Evolutionary conservation across 176 grass and related monocot species (phyloP).

Genomic region (Otatea glauca): DNA sequence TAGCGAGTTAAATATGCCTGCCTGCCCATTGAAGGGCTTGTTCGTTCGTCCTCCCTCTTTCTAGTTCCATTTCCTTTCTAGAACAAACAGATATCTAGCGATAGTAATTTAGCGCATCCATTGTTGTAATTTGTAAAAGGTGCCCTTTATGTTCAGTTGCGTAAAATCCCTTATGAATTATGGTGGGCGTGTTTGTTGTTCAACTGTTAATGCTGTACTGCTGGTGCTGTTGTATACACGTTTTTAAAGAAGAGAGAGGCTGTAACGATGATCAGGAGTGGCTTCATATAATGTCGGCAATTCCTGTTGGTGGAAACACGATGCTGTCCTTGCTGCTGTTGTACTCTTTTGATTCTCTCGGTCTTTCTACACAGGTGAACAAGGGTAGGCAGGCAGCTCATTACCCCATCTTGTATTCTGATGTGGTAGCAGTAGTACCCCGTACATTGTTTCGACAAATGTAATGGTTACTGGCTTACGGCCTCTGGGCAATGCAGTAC

Average conservation of each 20-base stretch:
- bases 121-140: constrained; percentile 21
- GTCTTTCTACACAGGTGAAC: not conserved
- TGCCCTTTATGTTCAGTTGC: not conserved
- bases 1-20: constrained; percentile 3
- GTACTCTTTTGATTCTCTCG: not conserved
- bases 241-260: not conserved
- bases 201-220: not conserved
- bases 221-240: not conserved
- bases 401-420: not conserved
- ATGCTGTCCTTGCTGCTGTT: not conserved
- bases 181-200: not conserved
- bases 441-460: not conserved
- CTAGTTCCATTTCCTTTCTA: constrained; percentile 5
- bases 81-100: constrained; percentile 5
- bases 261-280: not conserved
- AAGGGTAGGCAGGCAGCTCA: not conserved
- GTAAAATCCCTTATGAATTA: not conserved
- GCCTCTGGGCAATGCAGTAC: constrained; percentile 5
- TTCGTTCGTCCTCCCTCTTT: constrained; percentile 25
- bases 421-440: not conserved
- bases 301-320: not conserved
- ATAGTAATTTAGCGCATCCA: constrained; percentile 10
- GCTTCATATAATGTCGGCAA: not conserved
- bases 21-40: constrained; percentile 33
- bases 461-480: not conserved